These are phyloP conservation scores for Xylariaceae sp. DNA, from an alignment of 2,329 filamentous ascomycete species.

Conservation along the genomic window DNA sequence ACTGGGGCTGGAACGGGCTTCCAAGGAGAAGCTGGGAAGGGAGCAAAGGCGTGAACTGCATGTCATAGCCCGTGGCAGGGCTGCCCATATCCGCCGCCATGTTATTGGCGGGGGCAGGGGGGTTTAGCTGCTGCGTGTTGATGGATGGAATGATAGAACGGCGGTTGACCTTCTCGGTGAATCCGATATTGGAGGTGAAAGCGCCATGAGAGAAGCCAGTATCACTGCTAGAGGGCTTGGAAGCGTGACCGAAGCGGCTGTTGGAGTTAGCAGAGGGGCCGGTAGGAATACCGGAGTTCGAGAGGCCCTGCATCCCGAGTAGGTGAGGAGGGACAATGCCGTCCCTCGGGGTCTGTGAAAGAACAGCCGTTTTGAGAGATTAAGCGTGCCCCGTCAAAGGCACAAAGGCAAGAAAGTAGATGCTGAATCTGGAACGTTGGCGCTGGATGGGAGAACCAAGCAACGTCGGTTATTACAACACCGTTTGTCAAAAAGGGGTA, in stretches of 20 bases:
- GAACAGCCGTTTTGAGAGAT: slow-evolving; percentile 72
- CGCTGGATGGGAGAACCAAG: slow-evolving; percentile 26
- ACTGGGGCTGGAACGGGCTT: slow-evolving; percentile 94
- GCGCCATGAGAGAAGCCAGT: slow-evolving; percentile 91
- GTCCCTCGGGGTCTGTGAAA: slow-evolving; percentile 75
- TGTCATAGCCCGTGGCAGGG: slow-evolving; percentile 85
- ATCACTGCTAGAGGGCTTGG: slow-evolving; percentile 76
- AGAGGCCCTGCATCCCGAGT: slow-evolving; percentile 87
- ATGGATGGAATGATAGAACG: slow-evolving; percentile 84
- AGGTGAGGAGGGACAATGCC: slow-evolving; percentile 80
- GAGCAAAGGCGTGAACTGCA: slow-evolving; percentile 96
- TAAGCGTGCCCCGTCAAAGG: slow-evolving; percentile 48
- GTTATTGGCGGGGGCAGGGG: slow-evolving; percentile 43
- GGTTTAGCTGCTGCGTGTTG: slow-evolving; percentile 70
- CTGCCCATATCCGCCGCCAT: slow-evolving; percentile 71
- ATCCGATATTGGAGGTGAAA: slow-evolving; percentile 83
- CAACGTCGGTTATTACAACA: slow-evolving; percentile 31
- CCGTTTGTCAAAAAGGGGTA: slow-evolving; percentile 24
- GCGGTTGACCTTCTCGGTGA: slow-evolving; percentile 80
- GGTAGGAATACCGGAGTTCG: slow-evolving; percentile 55
- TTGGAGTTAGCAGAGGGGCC: slow-evolving; percentile 48
- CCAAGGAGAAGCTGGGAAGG: slow-evolving; percentile 92
- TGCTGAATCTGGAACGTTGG: slow-evolving; percentile 25
- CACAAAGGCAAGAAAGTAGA: slow-evolving; percentile 34
- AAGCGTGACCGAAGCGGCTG: slow-evolving; percentile 65